phyloP scores from a whole-genome alignment of 495 filamentous ascomycete species.

The Trichocladium uniseriatum region DNA sequence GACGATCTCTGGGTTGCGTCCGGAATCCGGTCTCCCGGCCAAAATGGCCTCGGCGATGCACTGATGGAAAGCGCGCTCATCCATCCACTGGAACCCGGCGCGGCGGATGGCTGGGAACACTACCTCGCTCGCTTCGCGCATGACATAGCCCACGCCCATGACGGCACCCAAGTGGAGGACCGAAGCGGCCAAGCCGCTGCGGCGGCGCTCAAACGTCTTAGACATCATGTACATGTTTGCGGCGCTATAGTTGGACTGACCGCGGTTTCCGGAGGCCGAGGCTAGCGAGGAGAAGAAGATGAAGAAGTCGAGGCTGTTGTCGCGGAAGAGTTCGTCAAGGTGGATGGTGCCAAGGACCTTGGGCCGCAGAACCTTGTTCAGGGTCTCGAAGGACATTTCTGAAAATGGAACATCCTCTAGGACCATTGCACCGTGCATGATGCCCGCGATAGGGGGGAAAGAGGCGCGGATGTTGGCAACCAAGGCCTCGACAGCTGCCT shows the following conservation, averaged over 20 bases:
- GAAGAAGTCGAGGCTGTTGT: slow-evolving; percentile 49
- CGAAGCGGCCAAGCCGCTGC: slow-evolving; percentile 30
- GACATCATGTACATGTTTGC: slow-evolving; percentile 49
- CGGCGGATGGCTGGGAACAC: too few species aligned
- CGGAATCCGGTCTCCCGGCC: slow-evolving; percentile 1
- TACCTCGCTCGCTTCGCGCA: too few species aligned
- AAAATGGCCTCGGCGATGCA: slow-evolving; percentile 8
- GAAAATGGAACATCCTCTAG: slow-evolving; percentile 32
- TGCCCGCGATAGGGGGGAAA: slow-evolving; percentile 38
- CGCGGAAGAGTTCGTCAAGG: slow-evolving; percentile 31
- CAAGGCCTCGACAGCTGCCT: slow-evolving; percentile 4
- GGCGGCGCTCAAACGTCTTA: slow-evolving; percentile 20
- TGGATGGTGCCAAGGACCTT: slow-evolving; percentile 33
- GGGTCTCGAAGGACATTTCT: slow-evolving; percentile 27
- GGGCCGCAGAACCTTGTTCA: slow-evolving; percentile 24
- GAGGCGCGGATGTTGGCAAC: slow-evolving; percentile 12
- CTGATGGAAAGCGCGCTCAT: slow-evolving; percentile 16
- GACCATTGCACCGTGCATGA: slow-evolving; percentile 42
- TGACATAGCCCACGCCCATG: slow-evolving; percentile 38
- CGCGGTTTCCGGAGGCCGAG: slow-evolving; percentile 38
- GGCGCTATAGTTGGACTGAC: slow-evolving; percentile 51
- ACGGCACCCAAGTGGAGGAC: slow-evolving; percentile 40
- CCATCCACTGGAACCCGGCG: too few species aligned
- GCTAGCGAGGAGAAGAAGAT: slow-evolving; percentile 37
- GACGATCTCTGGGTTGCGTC: not conserved